Conservation (phyloP, 2,329 filamentous ascomycete species). For the Nigrospora oryzae region DNA sequence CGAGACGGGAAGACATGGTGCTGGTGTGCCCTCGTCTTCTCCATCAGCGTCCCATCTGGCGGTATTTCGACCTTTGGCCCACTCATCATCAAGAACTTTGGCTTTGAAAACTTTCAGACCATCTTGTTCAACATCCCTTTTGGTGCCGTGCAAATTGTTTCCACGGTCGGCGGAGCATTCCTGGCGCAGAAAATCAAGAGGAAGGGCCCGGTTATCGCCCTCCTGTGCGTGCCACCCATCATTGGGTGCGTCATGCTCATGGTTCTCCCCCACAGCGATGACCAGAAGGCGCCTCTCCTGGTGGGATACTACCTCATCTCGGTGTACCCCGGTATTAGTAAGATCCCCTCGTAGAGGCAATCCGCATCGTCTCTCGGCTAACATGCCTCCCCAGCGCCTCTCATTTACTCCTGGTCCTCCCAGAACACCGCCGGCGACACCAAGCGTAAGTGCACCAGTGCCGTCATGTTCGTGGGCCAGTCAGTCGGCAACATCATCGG, state of each 20-base stretch:
- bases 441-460: slow-evolving; percentile 59
- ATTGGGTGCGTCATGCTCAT: slow-evolving; percentile 17
- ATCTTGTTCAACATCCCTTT: slow-evolving; percentile 48
- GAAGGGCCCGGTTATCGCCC: slow-evolving; percentile 38
- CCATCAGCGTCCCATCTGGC: slow-evolving; percentile 45
- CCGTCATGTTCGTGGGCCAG: slow-evolving; percentile 55
- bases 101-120: slow-evolving; percentile 39
- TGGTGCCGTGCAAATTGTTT: slow-evolving; percentile 45
- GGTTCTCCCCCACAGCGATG: slow-evolving; percentile 10
- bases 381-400: slow-evolving; percentile 32
- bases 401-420: slow-evolving; percentile 53
- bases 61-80: slow-evolving; percentile 45
- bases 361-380: neutral
- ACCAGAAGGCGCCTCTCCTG: slow-evolving; percentile 27
- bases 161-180: slow-evolving; percentile 43
- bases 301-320: slow-evolving; percentile 30
- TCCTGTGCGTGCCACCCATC: slow-evolving; percentile 17
- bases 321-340: slow-evolving; percentile 48
- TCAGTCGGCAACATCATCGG: slow-evolving; percentile 60
- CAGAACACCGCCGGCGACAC: slow-evolving; percentile 62
- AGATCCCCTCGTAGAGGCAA: slow-evolving; percentile 6
- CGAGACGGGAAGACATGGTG: slow-evolving; percentile 53
- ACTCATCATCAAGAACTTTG: slow-evolving; percentile 42
- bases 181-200: slow-evolving; percentile 37
- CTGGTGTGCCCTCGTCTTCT: slow-evolving; percentile 45